Base-by-base conservation (phyloP, 495 filamentous ascomycete genomes). In the Talaromyces stipitatus region DNA sequence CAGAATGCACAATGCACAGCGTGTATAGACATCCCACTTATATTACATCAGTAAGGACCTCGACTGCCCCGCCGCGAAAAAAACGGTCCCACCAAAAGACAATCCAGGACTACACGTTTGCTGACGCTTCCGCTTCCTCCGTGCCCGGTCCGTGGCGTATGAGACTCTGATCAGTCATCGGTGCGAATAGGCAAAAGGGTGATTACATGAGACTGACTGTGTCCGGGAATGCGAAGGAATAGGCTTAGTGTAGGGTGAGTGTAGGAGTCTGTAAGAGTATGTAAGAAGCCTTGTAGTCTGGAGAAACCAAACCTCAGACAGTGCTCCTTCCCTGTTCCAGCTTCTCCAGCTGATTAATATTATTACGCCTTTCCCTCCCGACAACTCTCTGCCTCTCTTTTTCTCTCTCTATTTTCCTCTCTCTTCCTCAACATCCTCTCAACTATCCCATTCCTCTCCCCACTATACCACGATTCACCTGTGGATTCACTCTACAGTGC, bases 361-460 rank as follows among this genome's bases (percentile, higher is more conserved):
- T 41, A 48, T 45, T 43, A 43, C 22, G 28, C 53, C 58, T 59
- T 46, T 50, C 48, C 60, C 45, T 50, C 58, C 28, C 18, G 50
- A 24, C 41, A 18, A 50, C 51, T 51, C 45, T 60, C 45, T 30
- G 53, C 38, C 52, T 30, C 56, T 66, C 60, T 60, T 58, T 59
- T 46, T 60, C 60, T 38, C 57, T 56, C 54, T 61, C 55, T 58
- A 55, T 64, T 59, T 68, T 62, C 55, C 57, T 67, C 58, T 60
- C 58, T 59, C 43, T 61, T 60, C 36, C 56, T 56, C 56, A 53
- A 60, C 60, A 61, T 60, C 50, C 58, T 38, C 48, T 32, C 36
- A 55, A 54, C 48, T 50, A 52, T 29, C 43, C 32, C 54, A 9
- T 41, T 41, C 30, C 32, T 52, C 55, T 55, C 45, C 43, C 59